Evolutionary conservation across 306 rosid genomes (phyloP).

Genomic region (Aeschynomene evenia): DNA sequence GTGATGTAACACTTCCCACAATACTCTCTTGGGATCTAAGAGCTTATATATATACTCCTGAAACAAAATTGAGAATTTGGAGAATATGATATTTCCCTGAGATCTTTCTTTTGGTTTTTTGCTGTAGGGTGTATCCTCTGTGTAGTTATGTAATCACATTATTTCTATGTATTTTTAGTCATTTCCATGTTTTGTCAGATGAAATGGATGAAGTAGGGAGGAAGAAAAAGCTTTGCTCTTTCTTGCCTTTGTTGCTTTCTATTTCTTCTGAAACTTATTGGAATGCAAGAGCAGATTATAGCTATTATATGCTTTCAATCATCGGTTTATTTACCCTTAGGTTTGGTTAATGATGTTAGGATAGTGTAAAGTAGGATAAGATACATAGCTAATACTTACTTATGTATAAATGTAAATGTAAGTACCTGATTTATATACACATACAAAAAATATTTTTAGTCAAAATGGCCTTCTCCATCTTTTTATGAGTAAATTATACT

Average conservation of each 20-base stretch:
- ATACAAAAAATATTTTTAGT: too few species aligned
- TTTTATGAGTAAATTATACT: too few species aligned
- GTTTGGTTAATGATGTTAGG: background rate
- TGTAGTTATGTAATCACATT: constrained; percentile 30
- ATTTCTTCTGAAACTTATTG: constrained; percentile 10
- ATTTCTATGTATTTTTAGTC: constrained; percentile 30
- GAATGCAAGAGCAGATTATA: constrained; percentile 14
- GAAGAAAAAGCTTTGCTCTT: background rate
- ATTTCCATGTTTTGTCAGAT: constrained; percentile 29
- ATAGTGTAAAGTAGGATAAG: too few species aligned
- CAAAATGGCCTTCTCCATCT: too few species aligned
- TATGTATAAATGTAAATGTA: too few species aligned
- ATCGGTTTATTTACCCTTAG: background rate
- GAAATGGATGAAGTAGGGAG: constrained; percentile 3
- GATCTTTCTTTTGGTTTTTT: constrained; percentile 8
- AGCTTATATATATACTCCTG: constrained; percentile 34
- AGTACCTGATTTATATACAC: too few species aligned
- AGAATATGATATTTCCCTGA: constrained; percentile 37
- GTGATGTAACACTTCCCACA: constrained; percentile 29
- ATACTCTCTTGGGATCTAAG: constrained; percentile 37
- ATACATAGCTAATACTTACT: too few species aligned
- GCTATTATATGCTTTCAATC: background rate
- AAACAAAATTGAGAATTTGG: constrained; percentile 34
- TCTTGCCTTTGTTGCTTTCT: background rate
- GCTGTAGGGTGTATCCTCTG: constrained; percentile 31